Evolutionary conservation across 2,329 filamentous ascomycete genomes (phyloP), one percentile per base, ranked within the genome.

Genomic region (Stenocarpella maydis): DNA sequence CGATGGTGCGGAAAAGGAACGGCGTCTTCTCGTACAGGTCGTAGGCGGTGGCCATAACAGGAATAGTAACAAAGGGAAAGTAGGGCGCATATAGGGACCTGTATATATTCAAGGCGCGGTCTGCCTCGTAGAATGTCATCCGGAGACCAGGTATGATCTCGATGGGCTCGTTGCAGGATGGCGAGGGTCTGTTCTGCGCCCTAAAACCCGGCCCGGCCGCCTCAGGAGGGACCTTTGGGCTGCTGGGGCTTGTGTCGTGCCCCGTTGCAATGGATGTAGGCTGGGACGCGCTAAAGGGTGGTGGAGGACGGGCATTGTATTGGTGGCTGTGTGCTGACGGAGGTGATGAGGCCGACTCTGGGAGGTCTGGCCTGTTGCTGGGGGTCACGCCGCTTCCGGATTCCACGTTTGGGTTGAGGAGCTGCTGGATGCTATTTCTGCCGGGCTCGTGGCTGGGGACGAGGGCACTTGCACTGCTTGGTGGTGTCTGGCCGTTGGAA

Each of bases 1-100:
- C 74, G 47, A 83, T 74, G 1, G 77, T 77, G 72, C 79, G 80
- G 61, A 83, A 82, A 0, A 84, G 69, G 19, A 82, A 74, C 0
- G 76, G 77, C 7, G 77, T 75, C n/a, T 74, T 71, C 0, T 73
- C 63, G 52, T 78, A 77, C n/a, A 84, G 67, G 0, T 78, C 74
- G 4, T 73, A 72, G 0, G 80, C 76, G 2, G 75, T 74, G 0
- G 76, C 54, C 3, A 68, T 41, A 0, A 67, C 49, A 0, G 76
- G 68, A 1, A 83, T 68, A 1, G 79, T 76, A 1, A 83, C 75
- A 66, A 84, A 84, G 0, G 82, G 82, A 8, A 79, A 83, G 43
- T 76, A 74, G 0, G 78, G 78, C 15, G 76, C 71, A 60, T 79
- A 78, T 3, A 78, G 72, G 1, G 72, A 73, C 3, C 77, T 76